A percentile compares a stretch with the other conserved stretches of the same genome.
Evolutionary conservation across 345 rosid species (phyloP).

Genomic region (Pugionium dolabratum): DNA sequence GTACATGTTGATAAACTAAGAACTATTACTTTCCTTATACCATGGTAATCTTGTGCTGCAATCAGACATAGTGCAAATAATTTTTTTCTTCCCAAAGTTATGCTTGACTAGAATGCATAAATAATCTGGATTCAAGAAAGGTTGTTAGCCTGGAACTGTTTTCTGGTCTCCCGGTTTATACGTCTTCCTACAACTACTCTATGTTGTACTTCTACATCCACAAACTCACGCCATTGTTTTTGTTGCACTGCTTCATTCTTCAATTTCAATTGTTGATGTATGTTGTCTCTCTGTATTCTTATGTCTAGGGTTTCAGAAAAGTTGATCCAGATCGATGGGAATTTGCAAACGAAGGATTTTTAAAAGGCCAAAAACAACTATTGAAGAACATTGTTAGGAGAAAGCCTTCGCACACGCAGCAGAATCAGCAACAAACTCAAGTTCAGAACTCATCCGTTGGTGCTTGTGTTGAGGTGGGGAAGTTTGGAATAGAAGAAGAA

Average conservation of each 20-base stretch:
- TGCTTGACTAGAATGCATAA: slow-evolving; percentile 5
- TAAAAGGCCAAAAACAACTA: slow-evolving; percentile 80
- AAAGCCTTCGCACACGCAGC: slow-evolving; percentile 65
- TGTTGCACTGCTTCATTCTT: background rate
- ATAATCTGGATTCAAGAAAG: slow-evolving; percentile 27
- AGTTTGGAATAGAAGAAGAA: slow-evolving; percentile 82
- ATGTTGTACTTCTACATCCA: background rate
- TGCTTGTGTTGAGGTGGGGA: slow-evolving; percentile 85
- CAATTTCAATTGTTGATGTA: slow-evolving; percentile 4
- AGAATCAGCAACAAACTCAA: slow-evolving; percentile 51
- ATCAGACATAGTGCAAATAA: background rate
- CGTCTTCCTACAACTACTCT: slow-evolving; percentile 19
- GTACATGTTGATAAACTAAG: slow-evolving; percentile 30
- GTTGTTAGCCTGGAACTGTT: slow-evolving; percentile 23
- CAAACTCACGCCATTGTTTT: background rate
- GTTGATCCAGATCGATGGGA: slow-evolving; percentile 89
- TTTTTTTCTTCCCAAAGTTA: slow-evolving; percentile 13
- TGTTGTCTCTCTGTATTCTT: slow-evolving; percentile 20
- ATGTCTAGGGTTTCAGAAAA: slow-evolving; percentile 75
- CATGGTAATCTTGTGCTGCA: slow-evolving; percentile 11
- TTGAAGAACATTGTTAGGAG: slow-evolving; percentile 65
- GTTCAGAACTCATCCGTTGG: slow-evolving; percentile 61
- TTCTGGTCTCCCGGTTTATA: slow-evolving; percentile 23
- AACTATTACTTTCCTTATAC: slow-evolving; percentile 21
- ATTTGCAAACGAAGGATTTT: slow-evolving; percentile 85